Conservation (phyloP, 2,329 filamentous ascomycete genomes). For the Xylaria sp. region DNA sequence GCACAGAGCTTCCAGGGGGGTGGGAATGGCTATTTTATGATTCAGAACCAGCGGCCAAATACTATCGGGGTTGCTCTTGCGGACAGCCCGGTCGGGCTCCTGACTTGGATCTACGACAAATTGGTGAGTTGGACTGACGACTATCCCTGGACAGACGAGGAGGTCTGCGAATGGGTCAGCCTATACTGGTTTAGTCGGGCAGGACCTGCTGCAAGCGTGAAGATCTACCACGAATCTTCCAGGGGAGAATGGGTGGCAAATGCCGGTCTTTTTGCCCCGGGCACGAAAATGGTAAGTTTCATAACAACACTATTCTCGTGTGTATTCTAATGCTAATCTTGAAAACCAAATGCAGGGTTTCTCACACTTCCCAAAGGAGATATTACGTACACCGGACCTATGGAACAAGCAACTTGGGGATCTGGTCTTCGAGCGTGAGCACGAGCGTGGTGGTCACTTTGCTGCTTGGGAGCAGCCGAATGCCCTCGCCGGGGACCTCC, state of each 20-base stretch:
- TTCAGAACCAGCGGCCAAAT: conserved; percentile 32
- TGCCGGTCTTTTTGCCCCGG: not conserved
- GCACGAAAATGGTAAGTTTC: conserved; percentile 8
- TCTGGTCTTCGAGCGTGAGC: conserved; percentile 21
- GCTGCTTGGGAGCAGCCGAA: conserved; percentile 16
- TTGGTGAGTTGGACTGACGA: conserved; percentile 34
- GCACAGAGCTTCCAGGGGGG: conserved; percentile 21
- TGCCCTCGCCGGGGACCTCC: conserved; percentile 11
- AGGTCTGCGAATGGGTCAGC: conserved; percentile 22
- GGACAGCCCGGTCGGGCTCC: conserved; percentile 35
- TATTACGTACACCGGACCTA: conserved; percentile 7
- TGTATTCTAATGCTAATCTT: not conserved
- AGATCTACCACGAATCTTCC: conserved; percentile 19
- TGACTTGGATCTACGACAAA: conserved; percentile 39
- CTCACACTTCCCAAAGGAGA: conserved; percentile 21
- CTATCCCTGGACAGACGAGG: conserved; percentile 19
- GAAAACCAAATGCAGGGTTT: conserved; percentile 9
- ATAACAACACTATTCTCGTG: not conserved
- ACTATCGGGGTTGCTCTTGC: conserved; percentile 34
- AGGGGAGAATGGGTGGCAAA: conserved; percentile 1
- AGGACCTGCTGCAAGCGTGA: conserved; percentile 15
- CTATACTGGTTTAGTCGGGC: conserved; percentile 25
- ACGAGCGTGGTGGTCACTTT: conserved; percentile 20
- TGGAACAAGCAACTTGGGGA: conserved; percentile 23
- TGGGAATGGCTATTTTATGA: conserved; percentile 29